Percentiles rank a stretch among this genome's conserved stretches.
These are phyloP conservation scores for Linnemannia zychae DNA, from an alignment of 192 early-diverging fungal genomes.

Conservation along the genomic window DNA sequence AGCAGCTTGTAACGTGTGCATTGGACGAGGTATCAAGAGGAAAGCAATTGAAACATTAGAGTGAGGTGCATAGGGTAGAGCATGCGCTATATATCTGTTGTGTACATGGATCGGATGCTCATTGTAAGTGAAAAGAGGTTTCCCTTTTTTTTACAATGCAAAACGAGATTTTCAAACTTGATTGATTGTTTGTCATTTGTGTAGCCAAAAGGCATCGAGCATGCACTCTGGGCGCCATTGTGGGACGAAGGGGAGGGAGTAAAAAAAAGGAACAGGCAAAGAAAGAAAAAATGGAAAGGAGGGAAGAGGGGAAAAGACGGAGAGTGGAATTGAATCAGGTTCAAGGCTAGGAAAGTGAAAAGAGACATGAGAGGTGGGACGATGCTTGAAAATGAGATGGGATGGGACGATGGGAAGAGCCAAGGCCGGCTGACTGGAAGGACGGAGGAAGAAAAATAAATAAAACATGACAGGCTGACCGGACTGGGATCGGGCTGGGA, in stretches of 20 bases:
- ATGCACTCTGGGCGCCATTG: not conserved
- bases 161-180: not conserved
- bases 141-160: not conserved
- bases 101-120: not conserved
- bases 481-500: not conserved
- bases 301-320: not conserved
- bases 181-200: not conserved
- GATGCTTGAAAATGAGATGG: not conserved
- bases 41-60: slow-evolving; percentile 4
- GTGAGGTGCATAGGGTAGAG: not conserved
- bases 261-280: not conserved
- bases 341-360: not conserved
- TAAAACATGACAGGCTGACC: not conserved
- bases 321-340: slow-evolving; percentile 2
- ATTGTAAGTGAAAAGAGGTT: not conserved
- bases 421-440: not conserved
- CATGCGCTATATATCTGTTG: not conserved
- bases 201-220: not conserved
- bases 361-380: not conserved
- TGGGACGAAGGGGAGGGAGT: not conserved
- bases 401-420: not conserved
- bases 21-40: not conserved
- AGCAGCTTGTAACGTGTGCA: not conserved
- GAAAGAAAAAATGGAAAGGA: not conserved
- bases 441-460: not conserved